Percentiles rank a stretch among this genome's conserved stretches.
Evolutionary conservation across 148 eudicot genomes (phyloP).

Genomic region (Amaranthus cruentus): DNA sequence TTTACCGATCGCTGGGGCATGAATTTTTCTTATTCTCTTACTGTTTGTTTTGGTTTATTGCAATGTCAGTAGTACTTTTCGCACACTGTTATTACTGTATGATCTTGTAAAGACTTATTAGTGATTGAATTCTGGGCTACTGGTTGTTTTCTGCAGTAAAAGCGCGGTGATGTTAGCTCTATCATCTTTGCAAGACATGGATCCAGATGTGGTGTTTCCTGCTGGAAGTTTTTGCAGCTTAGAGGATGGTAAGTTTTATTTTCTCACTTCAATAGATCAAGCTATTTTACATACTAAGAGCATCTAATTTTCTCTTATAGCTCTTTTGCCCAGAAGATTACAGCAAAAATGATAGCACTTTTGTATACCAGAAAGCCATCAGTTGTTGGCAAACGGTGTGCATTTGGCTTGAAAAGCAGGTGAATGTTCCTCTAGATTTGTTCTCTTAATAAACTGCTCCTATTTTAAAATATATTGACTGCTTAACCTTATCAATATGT

Average conservation of each 20-base stretch:
- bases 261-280: background rate
- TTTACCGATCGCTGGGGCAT: background rate
- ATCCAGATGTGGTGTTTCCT: conserved; percentile 63
- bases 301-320: conserved; percentile 33
- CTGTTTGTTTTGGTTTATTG: background rate
- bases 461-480: background rate
- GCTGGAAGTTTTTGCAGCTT: conserved; percentile 66
- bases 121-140: conserved; percentile 8
- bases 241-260: conserved; percentile 49
- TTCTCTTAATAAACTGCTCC: background rate
- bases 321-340: conserved; percentile 57
- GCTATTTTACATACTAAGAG: conserved; percentile 3
- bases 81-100: background rate
- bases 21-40: background rate
- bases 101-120: background rate
- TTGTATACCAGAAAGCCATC: conserved; percentile 14
- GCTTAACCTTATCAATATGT: background rate
- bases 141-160: conserved; percentile 56
- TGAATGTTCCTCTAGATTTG: background rate
- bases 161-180: conserved; percentile 47
- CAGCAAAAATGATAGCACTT: conserved; percentile 22
- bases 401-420: conserved; percentile 13
- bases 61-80: background rate
- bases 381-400: conserved; percentile 1
- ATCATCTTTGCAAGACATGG: conserved; percentile 41